Conservation (phyloP, 169 alveolate genomes). For the Toxoplasma gondii region DNA sequence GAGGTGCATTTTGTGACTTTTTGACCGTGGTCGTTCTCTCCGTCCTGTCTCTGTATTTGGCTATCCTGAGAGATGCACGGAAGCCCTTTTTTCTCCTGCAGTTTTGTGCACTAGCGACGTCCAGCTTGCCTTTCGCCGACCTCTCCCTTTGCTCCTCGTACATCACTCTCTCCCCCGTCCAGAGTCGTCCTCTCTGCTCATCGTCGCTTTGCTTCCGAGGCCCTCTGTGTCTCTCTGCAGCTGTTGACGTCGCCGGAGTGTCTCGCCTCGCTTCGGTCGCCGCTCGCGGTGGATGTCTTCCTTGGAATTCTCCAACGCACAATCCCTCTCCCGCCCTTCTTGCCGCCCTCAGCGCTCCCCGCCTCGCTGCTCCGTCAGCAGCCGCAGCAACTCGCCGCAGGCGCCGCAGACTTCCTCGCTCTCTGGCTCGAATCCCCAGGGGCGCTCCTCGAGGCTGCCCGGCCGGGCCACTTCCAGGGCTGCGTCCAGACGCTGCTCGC, state of each 20-base stretch:
- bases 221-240: not conserved
- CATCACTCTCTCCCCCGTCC: not conserved
- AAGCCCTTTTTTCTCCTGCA: not conserved
- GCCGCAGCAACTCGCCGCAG: slow-evolving; percentile 56
- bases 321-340: slow-evolving; percentile 65
- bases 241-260: not conserved
- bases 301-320: slow-evolving; percentile 55
- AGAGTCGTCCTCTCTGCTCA: not conserved
- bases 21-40: too few relatives aligned
- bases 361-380: slow-evolving; percentile 45
- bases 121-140: not conserved
- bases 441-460: slow-evolving; percentile 46
- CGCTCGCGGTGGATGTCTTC: slow-evolving; percentile 53
- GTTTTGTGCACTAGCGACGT: not conserved
- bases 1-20: too few relatives aligned
- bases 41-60: too few relatives aligned
- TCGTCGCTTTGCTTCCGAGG: not conserved
- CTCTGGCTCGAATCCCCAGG: slow-evolving; percentile 35
- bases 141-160: not conserved
- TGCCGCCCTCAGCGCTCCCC: slow-evolving; percentile 60
- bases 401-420: slow-evolving; percentile 19
- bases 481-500: slow-evolving; percentile 64
- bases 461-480: slow-evolving; percentile 62
- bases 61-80: not conserved
- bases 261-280: not conserved